Conservation (phyloP, 441 rosid genomes). For the Mallotus repandus region DNA sequence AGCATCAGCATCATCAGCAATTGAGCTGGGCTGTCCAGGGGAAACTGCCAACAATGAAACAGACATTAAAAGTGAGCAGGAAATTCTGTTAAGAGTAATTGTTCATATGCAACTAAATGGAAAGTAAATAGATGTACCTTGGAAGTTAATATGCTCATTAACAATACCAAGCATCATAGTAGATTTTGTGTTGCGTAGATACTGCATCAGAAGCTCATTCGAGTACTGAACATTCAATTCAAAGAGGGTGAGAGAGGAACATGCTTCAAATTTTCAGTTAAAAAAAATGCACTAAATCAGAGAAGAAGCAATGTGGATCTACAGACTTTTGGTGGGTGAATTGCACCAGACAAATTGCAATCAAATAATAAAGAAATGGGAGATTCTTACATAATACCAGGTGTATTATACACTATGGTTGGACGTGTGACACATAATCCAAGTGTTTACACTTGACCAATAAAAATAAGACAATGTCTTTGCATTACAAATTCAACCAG, state of each 20-base stretch:
- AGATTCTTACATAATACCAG: too few species aligned
- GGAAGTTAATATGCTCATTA: conserved; percentile 89
- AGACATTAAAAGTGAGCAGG: not conserved
- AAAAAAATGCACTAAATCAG: not conserved
- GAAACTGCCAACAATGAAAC: conserved; percentile 56
- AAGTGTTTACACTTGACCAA: too few species aligned
- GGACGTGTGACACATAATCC: too few species aligned
- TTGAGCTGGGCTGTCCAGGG: conserved; percentile 81
- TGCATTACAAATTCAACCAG: too few species aligned
- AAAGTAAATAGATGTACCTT: conserved; percentile 47
- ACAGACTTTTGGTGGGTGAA: not conserved
- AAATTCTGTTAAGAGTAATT: not conserved
- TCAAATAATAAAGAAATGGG: not conserved
- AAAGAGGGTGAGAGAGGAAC: not conserved
- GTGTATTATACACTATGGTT: too few species aligned
- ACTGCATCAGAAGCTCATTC: conserved; percentile 87
- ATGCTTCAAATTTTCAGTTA: not conserved
- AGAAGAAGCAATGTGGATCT: not conserved
- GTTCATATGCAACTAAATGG: not conserved
- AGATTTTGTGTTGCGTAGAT: conserved; percentile 77
- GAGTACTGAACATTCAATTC: conserved; percentile 64
- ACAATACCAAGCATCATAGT: conserved; percentile 87
- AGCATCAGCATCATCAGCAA: conserved; percentile 85
- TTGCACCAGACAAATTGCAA: not conserved
- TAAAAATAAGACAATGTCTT: too few species aligned